Percentiles rank a stretch among this genome's conserved stretches.
phyloP scores from a whole-genome alignment of 2,329 filamentous ascomycete species.

The Ascochyta fabae region DNA sequence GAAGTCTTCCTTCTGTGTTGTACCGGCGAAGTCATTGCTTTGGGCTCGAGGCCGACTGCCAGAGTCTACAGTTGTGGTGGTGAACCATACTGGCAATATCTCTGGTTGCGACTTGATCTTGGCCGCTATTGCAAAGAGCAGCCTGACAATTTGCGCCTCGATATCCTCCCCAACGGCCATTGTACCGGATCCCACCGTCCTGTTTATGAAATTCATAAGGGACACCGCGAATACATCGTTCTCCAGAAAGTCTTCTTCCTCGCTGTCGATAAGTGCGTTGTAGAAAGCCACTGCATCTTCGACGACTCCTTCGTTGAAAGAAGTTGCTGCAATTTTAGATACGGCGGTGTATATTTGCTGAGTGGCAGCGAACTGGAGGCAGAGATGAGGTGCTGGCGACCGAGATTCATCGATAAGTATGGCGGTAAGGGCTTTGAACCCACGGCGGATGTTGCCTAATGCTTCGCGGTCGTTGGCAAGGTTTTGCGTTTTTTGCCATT shows the following conservation, averaged over 20 bases:
- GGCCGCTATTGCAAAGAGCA: slow-evolving; percentile 94
- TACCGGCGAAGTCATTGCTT: slow-evolving; percentile 77
- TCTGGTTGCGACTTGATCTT: slow-evolving; percentile 91
- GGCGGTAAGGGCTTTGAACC: slow-evolving; percentile 63
- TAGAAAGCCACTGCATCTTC: slow-evolving; percentile 86
- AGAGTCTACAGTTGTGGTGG: slow-evolving; percentile 54
- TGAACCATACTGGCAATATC: slow-evolving; percentile 92
- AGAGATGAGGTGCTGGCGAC: slow-evolving; percentile 86
- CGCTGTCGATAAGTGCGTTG: slow-evolving; percentile 90
- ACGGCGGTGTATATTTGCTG: slow-evolving; percentile 91
- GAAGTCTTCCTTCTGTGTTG: slow-evolving; percentile 88
- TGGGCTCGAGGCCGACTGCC: slow-evolving; percentile 54
- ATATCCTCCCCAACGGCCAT: slow-evolving; percentile 79
- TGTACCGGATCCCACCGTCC: slow-evolving; percentile 76
- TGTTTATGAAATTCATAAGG: slow-evolving; percentile 83
- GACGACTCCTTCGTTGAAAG: slow-evolving; percentile 84
- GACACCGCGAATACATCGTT: slow-evolving; percentile 84
- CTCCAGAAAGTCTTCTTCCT: slow-evolving; percentile 93
- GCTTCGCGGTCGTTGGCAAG: slow-evolving; percentile 60
- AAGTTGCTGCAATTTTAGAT: slow-evolving; percentile 84
- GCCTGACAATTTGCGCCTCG: slow-evolving; percentile 86
- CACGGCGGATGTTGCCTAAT: slow-evolving; percentile 57
- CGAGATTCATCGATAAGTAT: slow-evolving; percentile 90
- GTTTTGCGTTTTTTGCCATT: slow-evolving; percentile 64
- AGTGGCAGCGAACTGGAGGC: slow-evolving; percentile 82